These are phyloP conservation scores for Colletotrichum sp. DNA, from an alignment of 2,329 filamentous ascomycete species.

Conservation along the genomic window DNA sequence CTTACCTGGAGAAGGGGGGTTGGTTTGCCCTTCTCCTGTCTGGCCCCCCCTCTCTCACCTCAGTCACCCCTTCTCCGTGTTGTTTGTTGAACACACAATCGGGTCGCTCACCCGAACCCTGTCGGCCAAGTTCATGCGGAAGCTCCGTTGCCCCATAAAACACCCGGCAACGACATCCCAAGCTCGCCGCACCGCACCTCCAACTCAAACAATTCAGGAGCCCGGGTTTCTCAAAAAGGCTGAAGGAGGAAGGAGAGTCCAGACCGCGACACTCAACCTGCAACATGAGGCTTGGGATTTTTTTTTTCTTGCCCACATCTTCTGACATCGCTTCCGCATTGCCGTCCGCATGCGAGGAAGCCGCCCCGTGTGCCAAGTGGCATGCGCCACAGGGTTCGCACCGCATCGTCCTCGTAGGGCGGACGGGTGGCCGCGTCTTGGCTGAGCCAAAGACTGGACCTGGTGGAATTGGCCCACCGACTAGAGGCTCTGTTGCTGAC, in stretches of 20 bases:
- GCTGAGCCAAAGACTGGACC: not conserved
- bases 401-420: constrained; percentile 1
- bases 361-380: not conserved
- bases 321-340: not conserved
- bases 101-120: constrained; percentile 7
- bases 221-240: not conserved
- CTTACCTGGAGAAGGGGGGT: not conserved
- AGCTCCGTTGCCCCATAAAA: not conserved
- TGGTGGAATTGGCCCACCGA: not conserved
- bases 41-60: not conserved
- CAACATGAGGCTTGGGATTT: not conserved
- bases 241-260: not conserved
- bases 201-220: not conserved
- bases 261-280: not conserved
- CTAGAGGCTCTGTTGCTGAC: not conserved
- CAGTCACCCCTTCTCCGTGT: not conserved
- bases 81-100: constrained; percentile 3
- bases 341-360: not conserved
- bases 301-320: not conserved
- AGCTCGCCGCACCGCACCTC: not conserved
- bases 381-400: constrained; percentile 1
- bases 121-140: constrained; percentile 3
- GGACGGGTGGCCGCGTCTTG: not conserved
- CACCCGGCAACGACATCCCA: not conserved
- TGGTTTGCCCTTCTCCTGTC: not conserved